These are phyloP conservation scores for Begonia loranthoides DNA, from an alignment of 306 rosid genomes.

Conservation along the genomic window DNA sequence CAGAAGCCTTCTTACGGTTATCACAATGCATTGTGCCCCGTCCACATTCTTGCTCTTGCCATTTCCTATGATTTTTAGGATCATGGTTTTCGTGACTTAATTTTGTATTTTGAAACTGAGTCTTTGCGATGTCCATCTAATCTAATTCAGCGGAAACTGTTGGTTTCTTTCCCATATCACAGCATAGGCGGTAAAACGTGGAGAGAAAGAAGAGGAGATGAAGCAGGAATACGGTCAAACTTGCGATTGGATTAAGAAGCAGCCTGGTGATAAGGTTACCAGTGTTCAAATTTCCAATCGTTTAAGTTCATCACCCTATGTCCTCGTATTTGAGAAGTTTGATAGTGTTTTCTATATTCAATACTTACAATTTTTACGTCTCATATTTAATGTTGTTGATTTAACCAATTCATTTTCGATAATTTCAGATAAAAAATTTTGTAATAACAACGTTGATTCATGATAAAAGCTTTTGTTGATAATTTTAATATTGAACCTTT, in stretches of 20 bases:
- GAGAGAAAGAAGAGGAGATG: conserved; percentile 71
- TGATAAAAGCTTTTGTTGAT: too few relatives aligned
- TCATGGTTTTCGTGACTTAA: background rate
- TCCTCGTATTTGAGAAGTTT: conserved; percentile 86
- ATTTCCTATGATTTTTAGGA: background rate
- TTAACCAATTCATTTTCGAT: too few relatives aligned
- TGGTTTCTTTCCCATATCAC: too few relatives aligned
- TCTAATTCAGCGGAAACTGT: too few relatives aligned
- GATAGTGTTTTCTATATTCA: too few relatives aligned
- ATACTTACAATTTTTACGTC: too few relatives aligned
- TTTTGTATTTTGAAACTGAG: background rate
- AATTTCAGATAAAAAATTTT: too few relatives aligned
- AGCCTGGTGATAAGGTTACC: conserved; percentile 87
- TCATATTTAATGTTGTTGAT: too few relatives aligned
- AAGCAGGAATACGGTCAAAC: conserved; percentile 77
- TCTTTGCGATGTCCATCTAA: background rate
- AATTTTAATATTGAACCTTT: too few relatives aligned
- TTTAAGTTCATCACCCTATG: conserved; percentile 87
- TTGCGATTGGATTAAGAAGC: conserved; percentile 94
- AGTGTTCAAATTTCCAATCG: conserved; percentile 85
- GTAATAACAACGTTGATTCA: too few relatives aligned
- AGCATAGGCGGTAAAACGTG: conserved; percentile 76
- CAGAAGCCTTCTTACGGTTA: background rate
- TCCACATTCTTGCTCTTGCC: background rate
- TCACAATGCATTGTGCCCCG: background rate